Evolutionary conservation across 306 rosid species (phyloP).

Genomic region (Cucurbita argyrosperma): DNA sequence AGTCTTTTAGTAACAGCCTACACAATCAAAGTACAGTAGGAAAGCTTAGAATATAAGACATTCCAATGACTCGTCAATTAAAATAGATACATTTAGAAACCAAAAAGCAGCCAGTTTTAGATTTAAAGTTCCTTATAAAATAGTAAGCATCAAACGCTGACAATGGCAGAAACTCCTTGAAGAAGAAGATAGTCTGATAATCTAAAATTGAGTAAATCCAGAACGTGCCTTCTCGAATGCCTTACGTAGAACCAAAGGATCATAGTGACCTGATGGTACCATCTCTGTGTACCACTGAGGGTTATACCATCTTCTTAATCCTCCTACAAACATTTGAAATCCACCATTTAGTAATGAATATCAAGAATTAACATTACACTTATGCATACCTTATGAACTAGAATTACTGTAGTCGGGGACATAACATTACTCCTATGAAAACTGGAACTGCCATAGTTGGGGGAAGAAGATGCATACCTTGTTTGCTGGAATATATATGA

Average conservation of each 20-base stretch:
- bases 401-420: too few species aligned
- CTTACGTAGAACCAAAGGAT: constrained; percentile 43
- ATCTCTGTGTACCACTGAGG: constrained; percentile 71
- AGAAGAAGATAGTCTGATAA: background rate
- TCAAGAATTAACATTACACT: background rate
- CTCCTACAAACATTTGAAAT: constrained; percentile 38
- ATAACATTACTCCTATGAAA: background rate
- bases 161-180: background rate
- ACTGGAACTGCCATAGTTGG: background rate
- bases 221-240: constrained; percentile 69
- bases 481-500: constrained; percentile 88
- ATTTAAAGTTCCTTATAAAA: background rate
- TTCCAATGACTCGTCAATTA: background rate
- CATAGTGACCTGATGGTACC: constrained; percentile 65
- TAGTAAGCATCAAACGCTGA: background rate
- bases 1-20: constrained; percentile 93
- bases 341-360: background rate
- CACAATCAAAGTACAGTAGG: constrained; percentile 14
- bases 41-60: background rate
- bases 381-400: too few species aligned
- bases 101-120: background rate
- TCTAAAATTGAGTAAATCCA: background rate
- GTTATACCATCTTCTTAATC: constrained; percentile 82
- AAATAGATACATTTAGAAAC: background rate
- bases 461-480: constrained; percentile 29